These are phyloP conservation scores for Phoenix roebelenii DNA, from an alignment of 176 grass and related monocot genomes.

Conservation along the genomic window DNA sequence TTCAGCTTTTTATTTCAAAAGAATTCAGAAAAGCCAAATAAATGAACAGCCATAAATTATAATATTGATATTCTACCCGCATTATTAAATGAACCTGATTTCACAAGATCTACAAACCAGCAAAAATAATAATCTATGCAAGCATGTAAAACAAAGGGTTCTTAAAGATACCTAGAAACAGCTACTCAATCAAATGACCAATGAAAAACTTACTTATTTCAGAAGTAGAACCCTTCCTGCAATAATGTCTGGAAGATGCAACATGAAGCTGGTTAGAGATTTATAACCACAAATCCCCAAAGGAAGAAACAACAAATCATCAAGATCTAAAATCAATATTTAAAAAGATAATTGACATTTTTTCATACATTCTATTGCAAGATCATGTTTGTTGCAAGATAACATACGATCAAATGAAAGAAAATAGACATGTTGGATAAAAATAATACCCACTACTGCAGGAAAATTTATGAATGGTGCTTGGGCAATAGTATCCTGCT, in stretches of 20 bases:
- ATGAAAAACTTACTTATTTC: conserved; percentile 46
- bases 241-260: conserved; percentile 57
- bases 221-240: conserved; percentile 60
- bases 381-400: neutral
- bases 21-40: too few species aligned
- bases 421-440: neutral
- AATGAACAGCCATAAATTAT: too few species aligned
- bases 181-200: too few species aligned
- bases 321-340: neutral
- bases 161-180: too few species aligned
- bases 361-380: neutral
- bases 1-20: too few species aligned
- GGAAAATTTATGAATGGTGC: conserved; percentile 27
- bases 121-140: too few species aligned
- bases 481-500: conserved; percentile 70
- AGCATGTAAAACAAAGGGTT: too few species aligned
- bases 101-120: too few species aligned
- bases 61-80: too few species aligned
- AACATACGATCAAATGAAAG: conserved; percentile 1
- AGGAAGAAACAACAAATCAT: neutral
- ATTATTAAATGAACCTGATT: too few species aligned
- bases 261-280: conserved; percentile 7
- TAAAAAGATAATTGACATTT: neutral
- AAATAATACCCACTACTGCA: conserved; percentile 65
- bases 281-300: neutral